These are phyloP conservation scores for Cordyceps fumosorosea DNA, from an alignment of 2,329 filamentous ascomycete genomes.

Conservation along the genomic window DNA sequence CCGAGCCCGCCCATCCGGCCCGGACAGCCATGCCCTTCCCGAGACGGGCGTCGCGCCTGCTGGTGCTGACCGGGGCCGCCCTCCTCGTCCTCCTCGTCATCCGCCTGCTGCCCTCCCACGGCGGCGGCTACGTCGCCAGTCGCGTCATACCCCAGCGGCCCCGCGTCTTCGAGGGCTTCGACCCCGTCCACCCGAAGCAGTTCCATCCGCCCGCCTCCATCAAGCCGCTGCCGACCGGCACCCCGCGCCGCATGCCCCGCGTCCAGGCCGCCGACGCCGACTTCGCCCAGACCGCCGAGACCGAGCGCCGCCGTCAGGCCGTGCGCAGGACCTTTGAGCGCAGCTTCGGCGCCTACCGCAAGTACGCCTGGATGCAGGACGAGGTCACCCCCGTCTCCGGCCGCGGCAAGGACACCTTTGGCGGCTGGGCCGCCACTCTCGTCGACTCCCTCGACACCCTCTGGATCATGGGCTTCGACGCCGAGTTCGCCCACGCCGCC, in stretches of 20 bases:
- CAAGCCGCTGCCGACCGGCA: slow-evolving; percentile 31
- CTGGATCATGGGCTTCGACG: slow-evolving; percentile 61
- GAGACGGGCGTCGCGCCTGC: slow-evolving; percentile 19
- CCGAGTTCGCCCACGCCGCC: slow-evolving; percentile 58
- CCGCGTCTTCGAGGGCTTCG: slow-evolving; percentile 8
- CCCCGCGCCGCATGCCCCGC: slow-evolving; percentile 19
- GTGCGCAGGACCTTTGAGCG: slow-evolving; percentile 46
- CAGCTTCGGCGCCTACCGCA: slow-evolving; percentile 54
- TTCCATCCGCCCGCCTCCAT: slow-evolving; percentile 26
- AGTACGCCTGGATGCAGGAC: slow-evolving; percentile 56
- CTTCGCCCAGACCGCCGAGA: slow-evolving; percentile 22
- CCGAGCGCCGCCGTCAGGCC: slow-evolving; percentile 31
- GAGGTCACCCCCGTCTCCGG: slow-evolving; percentile 53
- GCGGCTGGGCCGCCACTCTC: slow-evolving; percentile 59
- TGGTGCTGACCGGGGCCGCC: slow-evolving; percentile 17
- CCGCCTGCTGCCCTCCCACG: slow-evolving; percentile 16
- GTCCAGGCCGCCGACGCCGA: slow-evolving; percentile 35
- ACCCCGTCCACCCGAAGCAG: slow-evolving; percentile 8
- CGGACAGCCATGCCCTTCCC: slow-evolving; percentile 18
- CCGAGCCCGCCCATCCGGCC: too few species aligned
- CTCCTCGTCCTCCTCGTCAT: slow-evolving; percentile 19
- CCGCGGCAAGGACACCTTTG: slow-evolving; percentile 47
- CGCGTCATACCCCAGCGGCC: slow-evolving; percentile 12
- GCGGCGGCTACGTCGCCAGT: slow-evolving; percentile 19
- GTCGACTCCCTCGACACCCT: slow-evolving; percentile 59